Evolutionary conservation across 1,284 basidiomycete species (phyloP).

Genomic region (Ceratobasidium sp.): DNA sequence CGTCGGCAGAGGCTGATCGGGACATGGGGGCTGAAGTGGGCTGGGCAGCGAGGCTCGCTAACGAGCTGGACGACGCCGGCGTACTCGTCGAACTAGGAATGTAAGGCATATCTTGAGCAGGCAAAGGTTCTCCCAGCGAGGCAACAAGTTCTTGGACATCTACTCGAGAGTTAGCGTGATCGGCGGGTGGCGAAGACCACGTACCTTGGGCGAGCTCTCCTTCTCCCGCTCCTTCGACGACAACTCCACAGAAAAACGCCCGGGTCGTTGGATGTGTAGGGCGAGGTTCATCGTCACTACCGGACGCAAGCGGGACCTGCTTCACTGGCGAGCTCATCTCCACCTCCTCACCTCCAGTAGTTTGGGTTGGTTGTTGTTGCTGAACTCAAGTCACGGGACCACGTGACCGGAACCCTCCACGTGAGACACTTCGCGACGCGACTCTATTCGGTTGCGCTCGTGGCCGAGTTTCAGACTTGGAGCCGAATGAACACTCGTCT

Average conservation of each 20-base stretch:
- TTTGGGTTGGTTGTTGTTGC: slow-evolving; percentile 34
- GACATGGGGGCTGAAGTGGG: slow-evolving; percentile 21
- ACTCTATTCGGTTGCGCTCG: neutral
- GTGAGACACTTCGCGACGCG: neutral
- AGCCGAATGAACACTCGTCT: neutral
- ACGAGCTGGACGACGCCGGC: slow-evolving; percentile 1
- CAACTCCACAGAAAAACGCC: slow-evolving; percentile 80
- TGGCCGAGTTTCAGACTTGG: neutral
- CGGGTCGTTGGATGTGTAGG: slow-evolving; percentile 58
- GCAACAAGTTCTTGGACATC: slow-evolving; percentile 80
- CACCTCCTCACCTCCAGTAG: slow-evolving; percentile 1
- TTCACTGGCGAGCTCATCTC: slow-evolving; percentile 34
- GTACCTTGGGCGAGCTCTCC: slow-evolving; percentile 72
- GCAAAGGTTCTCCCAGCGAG: slow-evolving; percentile 64
- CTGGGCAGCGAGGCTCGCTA: slow-evolving; percentile 13
- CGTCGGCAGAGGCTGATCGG: slow-evolving; percentile 49
- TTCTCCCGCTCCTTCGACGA: slow-evolving; percentile 76
- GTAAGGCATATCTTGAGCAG: slow-evolving; percentile 25
- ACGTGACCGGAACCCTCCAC: neutral
- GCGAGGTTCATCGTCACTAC: slow-evolving; percentile 30
- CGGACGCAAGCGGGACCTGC: slow-evolving; percentile 33
- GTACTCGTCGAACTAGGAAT: slow-evolving; percentile 22
- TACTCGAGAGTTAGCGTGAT: slow-evolving; percentile 46
- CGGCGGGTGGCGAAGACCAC: slow-evolving; percentile 38
- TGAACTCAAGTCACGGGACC: slow-evolving; percentile 14